Evolutionary conservation across 2,329 filamentous ascomycete species (phyloP), one percentile per base, ranked within the genome.

Genomic region (Pseudogymnoascus sp.): DNA sequence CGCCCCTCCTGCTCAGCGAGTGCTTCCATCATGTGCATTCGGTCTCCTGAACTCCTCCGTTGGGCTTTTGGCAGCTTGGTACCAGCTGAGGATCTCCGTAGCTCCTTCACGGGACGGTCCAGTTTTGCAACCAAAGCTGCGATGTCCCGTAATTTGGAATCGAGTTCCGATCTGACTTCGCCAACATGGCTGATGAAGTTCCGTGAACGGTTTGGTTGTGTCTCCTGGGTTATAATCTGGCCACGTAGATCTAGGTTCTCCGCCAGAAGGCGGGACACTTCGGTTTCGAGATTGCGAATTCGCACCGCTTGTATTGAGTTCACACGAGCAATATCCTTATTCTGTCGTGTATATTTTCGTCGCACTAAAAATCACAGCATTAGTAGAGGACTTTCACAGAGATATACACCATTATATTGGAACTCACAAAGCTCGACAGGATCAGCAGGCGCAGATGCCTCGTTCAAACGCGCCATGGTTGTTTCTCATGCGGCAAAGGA

Each of bases 401-500:
- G 16, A n/a, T n/a, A 63, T 37, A 65, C 26, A 38, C 22, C 50
- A 19, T 14, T 6, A 14, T 22, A 56, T 33, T 33, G n/a, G n/a
- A 66, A 82, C 88, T 75, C 80, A 91, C 89, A 79, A 72, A 83
- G 86, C 73, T 93, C 89, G 68, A 91, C 76, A 72, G 80, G 87
- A 77, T 91, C 89, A 73, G 81, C 81, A 71, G 88, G 83, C 77
- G 82, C 78, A 67, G 85, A 82, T 72, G 84, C 83, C 80, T 92
- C 89, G 78, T 93, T 93, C 69, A 93, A 82, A 78, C 89, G 84
- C 78, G 90, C 90, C 90, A 93, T 93, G 24, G 65, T 64, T 61
- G 64, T 60, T 66, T 56, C 50, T 56, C 50, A 56, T 56, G 50
- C 50, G 50, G 50, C 50, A 56, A 56, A 56, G 8, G 16, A 35